Evolutionary conservation across 2,329 filamentous ascomycete genomes (phyloP), one percentile per base, ranked within the genome.

Genomic region (Fusarium nematophilum): DNA sequence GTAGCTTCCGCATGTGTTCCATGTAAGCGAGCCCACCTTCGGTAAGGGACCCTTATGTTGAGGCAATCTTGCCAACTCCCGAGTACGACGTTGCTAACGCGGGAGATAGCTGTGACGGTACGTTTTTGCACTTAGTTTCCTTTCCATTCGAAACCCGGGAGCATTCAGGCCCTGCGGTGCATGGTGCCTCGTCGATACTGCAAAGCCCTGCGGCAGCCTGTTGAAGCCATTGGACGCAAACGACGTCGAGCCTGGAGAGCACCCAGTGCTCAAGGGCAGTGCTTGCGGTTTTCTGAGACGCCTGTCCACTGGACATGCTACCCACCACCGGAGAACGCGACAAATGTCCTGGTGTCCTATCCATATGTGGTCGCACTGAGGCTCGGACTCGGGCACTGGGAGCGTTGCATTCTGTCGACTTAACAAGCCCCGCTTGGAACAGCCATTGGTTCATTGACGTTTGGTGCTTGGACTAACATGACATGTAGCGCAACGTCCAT

Each of bases 1-100:
- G 91, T 94, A 47, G 90, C 90, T 44, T 93, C 90, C 29, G 91
- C 91, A 21, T 95, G 91, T 72, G 88, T 94, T 65, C 92, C 92
- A 57, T 95, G 91, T 78, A 94, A 94, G 73, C 88, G 87, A 74
- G 91, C 91, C 30, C 91, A 95, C 83, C 82, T 95, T 62, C 82
- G 86, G 85, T 88, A 76, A 71, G 79, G 66, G 17, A 10, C 11
- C 11, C 18, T 27, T 13, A 11, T 11, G 36, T 9, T 15, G 30
- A 43, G 23, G 18, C 17, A 14, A 14, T 23, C 25, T 29, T n/a
- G 17, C 13, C 23, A 29, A 6, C 30, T 13, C 11, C 31, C 21
- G 25, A 40, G 31, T 21, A n/a, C 13, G n/a, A 10, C 11, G 14
- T 45, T 48, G 39, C 62, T 68, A 43, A 69, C 57, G 11, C 34